Conservation (phyloP, 176 grass and related monocot genomes). For the Oryza glumipatula region DNA sequence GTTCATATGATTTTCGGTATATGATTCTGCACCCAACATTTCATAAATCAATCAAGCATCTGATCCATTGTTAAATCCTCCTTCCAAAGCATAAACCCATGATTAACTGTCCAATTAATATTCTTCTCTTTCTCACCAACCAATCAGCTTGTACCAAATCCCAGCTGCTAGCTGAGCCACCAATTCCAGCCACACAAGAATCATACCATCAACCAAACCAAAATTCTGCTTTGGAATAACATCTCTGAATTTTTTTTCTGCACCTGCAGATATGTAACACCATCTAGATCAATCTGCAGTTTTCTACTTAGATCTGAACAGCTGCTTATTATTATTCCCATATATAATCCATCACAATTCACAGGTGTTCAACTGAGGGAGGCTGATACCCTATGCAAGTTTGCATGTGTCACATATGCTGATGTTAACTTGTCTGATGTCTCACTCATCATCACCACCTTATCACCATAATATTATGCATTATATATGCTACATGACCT, state of each 20-base stretch:
- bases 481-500: conserved; percentile 8
- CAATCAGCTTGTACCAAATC: background rate
- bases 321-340: background rate
- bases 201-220: background rate
- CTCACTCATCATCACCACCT: background rate
- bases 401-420: background rate
- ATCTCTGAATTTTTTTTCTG: background rate
- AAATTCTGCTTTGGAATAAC: conserved; percentile 5
- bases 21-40: background rate
- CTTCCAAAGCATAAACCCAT: background rate
- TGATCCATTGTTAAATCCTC: background rate
- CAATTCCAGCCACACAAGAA: background rate
- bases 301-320: background rate
- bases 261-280: background rate
- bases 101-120: background rate
- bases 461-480: background rate
- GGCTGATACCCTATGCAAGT: background rate
- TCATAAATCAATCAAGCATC: conserved; percentile 2
- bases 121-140: background rate
- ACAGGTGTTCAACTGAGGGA: background rate
- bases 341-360: background rate
- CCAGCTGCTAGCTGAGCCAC: background rate
- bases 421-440: background rate
- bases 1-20: background rate
- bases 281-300: background rate